These are phyloP conservation scores for Solanum hybrid DNA, from an alignment of 305 asterid species.

Conservation along the genomic window DNA sequence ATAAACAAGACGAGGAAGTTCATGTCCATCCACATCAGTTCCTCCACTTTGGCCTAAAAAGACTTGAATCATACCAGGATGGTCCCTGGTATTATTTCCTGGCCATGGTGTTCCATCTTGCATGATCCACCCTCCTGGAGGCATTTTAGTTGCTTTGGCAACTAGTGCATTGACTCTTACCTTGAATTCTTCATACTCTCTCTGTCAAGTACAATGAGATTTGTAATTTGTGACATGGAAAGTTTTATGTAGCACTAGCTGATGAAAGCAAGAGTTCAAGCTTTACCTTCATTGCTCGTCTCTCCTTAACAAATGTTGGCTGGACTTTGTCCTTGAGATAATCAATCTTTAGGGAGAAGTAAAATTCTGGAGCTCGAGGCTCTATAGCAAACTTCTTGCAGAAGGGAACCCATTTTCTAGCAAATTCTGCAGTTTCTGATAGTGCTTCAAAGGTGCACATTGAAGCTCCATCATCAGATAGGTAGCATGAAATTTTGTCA, in stretches of 20 bases:
- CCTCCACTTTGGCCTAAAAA: constrained; percentile 94
- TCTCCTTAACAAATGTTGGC: constrained; percentile 90
- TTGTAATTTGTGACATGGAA: background rate
- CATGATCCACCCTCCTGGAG: constrained; percentile 97
- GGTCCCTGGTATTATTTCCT: constrained; percentile 91
- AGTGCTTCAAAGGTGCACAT: constrained; percentile 95
- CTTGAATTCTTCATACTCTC: constrained; percentile 95
- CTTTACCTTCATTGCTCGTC: constrained; percentile 94
- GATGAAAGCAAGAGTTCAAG: constrained; percentile 9
- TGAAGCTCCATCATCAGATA: constrained; percentile 97
- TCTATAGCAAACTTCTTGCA: constrained; percentile 84
- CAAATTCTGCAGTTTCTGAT: constrained; percentile 93
- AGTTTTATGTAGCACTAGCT: background rate
- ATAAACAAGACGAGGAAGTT: constrained; percentile 90
- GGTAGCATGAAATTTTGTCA: constrained; percentile 82
- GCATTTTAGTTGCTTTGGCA: constrained; percentile 87
- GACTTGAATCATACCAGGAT: constrained; percentile 99
- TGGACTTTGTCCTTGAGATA: constrained; percentile 93
- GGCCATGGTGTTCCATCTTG: constrained; percentile 99
- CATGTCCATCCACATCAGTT: constrained; percentile 78
- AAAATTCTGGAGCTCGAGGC: constrained; percentile 97
- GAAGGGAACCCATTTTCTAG: constrained; percentile 96
- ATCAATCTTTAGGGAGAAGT: constrained; percentile 87
- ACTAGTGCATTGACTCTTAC: constrained; percentile 87
- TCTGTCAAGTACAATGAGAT: constrained; percentile 29